Conservation (phyloP, 345 rosid genomes). For the Rhodamnia argentea region DNA sequence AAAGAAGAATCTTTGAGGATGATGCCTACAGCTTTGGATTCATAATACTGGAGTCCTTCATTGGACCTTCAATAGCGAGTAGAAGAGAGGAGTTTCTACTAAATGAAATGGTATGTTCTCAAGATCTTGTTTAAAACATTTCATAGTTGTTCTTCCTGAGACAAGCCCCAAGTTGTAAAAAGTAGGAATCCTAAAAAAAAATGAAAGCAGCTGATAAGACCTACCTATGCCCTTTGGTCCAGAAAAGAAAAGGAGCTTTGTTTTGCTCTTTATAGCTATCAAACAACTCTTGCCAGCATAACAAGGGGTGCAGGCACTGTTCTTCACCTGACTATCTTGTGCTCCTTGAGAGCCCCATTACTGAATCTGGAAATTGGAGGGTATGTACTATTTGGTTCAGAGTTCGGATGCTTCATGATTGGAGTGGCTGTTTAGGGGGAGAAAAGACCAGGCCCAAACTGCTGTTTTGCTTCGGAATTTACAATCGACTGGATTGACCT, state of each 20-base stretch:
- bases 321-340: background rate
- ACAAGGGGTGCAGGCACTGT: background rate
- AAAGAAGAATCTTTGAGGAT: conserved; percentile 40
- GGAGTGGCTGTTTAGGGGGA: background rate
- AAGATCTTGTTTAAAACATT: background rate
- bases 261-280: background rate
- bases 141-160: background rate
- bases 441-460: background rate
- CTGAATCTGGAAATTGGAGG: background rate
- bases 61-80: conserved; percentile 59
- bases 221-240: background rate
- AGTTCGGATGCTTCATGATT: background rate
- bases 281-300: background rate
- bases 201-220: background rate
- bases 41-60: conserved; percentile 84
- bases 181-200: background rate
- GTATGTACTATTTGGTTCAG: background rate
- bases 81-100: conserved; percentile 86
- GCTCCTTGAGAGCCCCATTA: background rate
- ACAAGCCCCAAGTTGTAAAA: background rate
- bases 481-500: background rate
- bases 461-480: background rate
- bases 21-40: conserved; percentile 96
- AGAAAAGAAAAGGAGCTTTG: background rate
- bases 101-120: conserved; percentile 61